Conservation (phyloP, 768 basidiomycete genomes). For the Boletus barrowsii region DNA sequence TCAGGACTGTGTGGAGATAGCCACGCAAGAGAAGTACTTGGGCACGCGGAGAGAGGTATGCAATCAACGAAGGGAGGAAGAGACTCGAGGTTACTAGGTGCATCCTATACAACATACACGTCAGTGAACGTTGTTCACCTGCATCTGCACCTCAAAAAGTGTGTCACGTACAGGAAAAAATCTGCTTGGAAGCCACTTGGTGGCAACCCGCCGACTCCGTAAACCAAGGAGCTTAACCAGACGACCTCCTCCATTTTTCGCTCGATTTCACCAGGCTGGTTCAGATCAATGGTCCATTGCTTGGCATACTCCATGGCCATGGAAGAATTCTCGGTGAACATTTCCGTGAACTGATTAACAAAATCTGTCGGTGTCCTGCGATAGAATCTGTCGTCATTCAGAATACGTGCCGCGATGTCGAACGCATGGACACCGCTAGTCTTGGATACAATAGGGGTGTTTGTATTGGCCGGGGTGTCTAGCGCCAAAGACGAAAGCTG, state of each 20-base stretch:
- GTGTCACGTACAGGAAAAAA: constrained; percentile 49
- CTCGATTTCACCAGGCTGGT: constrained; percentile 38
- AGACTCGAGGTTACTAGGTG: constrained; percentile 31
- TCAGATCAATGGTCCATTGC: constrained; percentile 42
- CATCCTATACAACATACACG: constrained; percentile 12
- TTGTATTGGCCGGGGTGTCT: neutral
- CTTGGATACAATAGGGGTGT: neutral
- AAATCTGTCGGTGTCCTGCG: constrained; percentile 9
- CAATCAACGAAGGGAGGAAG: constrained; percentile 28
- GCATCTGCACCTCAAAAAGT: neutral
- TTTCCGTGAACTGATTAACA: constrained; percentile 16
- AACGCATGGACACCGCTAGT: constrained; percentile 34
- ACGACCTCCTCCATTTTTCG: constrained; percentile 61
- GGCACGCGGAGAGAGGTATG: constrained; percentile 11
- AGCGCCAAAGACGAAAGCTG: constrained; percentile 9
- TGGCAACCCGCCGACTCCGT: constrained; percentile 55
- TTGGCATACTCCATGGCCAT: constrained; percentile 25
- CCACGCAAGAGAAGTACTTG: constrained; percentile 29
- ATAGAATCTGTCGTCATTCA: constrained; percentile 41
- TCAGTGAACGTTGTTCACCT: neutral
- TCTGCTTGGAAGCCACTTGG: constrained; percentile 39
- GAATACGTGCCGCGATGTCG: constrained; percentile 48
- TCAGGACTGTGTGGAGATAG: constrained; percentile 23
- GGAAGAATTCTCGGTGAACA: neutral
- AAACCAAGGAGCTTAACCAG: constrained; percentile 56